Conservation (phyloP, 768 basidiomycete genomes). For the Cantharellus anzutake region DNA sequence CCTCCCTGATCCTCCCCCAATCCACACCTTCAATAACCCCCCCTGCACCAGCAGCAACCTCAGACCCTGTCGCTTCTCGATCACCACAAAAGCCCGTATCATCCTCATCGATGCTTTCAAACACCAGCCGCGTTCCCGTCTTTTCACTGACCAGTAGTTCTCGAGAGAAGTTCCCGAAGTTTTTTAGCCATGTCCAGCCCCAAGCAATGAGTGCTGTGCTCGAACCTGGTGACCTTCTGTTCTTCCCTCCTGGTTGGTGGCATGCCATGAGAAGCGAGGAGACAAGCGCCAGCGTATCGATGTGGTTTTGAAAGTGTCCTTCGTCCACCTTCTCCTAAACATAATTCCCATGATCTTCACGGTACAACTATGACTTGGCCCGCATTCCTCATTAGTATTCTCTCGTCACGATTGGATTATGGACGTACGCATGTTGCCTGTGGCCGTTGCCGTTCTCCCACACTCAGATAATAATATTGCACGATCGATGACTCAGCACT, state of each 20-base stretch:
- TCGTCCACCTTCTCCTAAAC: too few relatives aligned
- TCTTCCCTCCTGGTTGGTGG: conserved; percentile 91
- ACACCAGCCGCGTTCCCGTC: conserved; percentile 7
- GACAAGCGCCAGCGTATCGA: conserved; percentile 71
- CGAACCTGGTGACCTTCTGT: conserved; percentile 67
- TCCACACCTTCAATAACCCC: not conserved
- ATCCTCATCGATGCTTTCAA: not conserved
- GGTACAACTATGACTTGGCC: too few relatives aligned
- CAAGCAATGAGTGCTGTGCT: conserved; percentile 43
- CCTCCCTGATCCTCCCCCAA: not conserved
- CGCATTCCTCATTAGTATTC: too few relatives aligned
- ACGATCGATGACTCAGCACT: too few relatives aligned
- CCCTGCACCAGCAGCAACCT: not conserved
- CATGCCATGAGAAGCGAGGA: conserved; percentile 76
- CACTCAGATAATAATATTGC: not conserved
- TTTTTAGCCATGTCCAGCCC: conserved; percentile 29
- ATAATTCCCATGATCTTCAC: too few relatives aligned
- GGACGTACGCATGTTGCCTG: not conserved
- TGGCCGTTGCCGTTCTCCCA: not conserved
- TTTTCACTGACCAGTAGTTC: not conserved
- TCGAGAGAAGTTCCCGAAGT: not conserved
- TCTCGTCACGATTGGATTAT: too few relatives aligned
- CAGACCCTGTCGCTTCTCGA: not conserved
- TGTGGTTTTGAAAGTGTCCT: conserved; percentile 53
- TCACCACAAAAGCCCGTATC: not conserved